Evolutionary conservation across 305 asterid species (phyloP), one percentile per base, ranked within the genome.

Genomic region (Fraxinus baroniana): DNA sequence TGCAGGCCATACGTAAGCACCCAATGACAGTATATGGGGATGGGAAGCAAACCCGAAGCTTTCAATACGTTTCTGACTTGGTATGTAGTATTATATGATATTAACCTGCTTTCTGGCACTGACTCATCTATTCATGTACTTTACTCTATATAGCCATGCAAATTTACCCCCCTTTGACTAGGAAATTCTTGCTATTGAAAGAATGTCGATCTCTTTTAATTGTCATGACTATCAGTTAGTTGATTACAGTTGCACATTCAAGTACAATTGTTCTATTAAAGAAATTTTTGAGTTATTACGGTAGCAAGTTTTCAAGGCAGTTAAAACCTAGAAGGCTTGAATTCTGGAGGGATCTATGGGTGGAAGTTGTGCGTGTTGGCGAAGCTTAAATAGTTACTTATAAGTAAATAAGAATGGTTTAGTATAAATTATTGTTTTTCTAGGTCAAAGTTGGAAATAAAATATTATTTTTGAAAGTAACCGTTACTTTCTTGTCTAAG

Each of bases 1-100:
- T 90, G 88, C 91, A 95, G 99, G 97, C 96, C 76, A 95, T 94
- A 79, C 89, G 97, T 60, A 94, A 89, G 85, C 97, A 95, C 74
- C 97, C 98, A 18, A 85, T 92, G 92, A 91, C 98, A 15, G 97
- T 95, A 22, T 94, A 95, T 86, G 98, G 98, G 79, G 98, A 95
- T 87, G 98, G 98, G 80, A 89, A 92, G 86, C 98, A 95, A 89
- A 95, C 98, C 26, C 87, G 98, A 81, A 95, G 98, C 86, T 95
- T 95, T 85, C 98, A 95, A 79, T 95, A 78, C 73, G 98, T 95
- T 36, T 91, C 98, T 28, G 98, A 95, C 91, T 88, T 95, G 98
- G 98, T 95, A 91, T 57, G 91, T 86, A 24, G 18, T 80, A 77
- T 81, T 80, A 62, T 62, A 20, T 62, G 71, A 7, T 60, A 10